Evolutionary conservation across 345 rosid species (phyloP), one percentile per base, ranked within the genome.

Genomic region (Gynandropsis gynandra): DNA sequence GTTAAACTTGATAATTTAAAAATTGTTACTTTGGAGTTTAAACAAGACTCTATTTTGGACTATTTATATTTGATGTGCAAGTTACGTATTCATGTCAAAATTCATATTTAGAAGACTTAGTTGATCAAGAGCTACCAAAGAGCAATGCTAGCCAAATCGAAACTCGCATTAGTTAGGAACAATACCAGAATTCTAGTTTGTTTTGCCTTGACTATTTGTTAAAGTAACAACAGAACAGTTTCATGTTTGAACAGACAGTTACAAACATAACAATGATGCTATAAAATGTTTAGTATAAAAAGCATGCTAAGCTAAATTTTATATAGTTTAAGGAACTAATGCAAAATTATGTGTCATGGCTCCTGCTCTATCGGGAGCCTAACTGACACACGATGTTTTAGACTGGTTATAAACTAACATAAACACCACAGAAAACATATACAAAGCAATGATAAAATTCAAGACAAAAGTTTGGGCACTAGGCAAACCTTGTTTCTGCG

Each of bases 401-500:
- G 19, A 18, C 3, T 5, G 14, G 32, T 43, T 1, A 32, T 13
- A 2, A 56, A 17, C 33, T 39, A 47, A 41, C 21, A 52, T 35
- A 21, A 10, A 2, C 29, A 24, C 29, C 5, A 24, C 29, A 5
- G 29, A 24, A 24, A 24, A 24, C 29, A 2, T 24, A 24, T 24
- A 24, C 29, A 24, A 24, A 24, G 29, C 29, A 2, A 24, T 24
- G 29, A 5, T 24, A 43, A 31, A 42, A 16, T 4, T 20, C 34
- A 10, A 15, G n/a, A 11, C 11, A 11, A 14, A 20, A 29, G 39
- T 39, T 38, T 62, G 38, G 29, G 29, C 2, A 17, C 29, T 10
- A 10, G 38, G 35, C 46, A 47, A 49, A 83, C 86, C 86, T 54
- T 68, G 76, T 53, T 50, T 63, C 52, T 62, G 74, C 34, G 55